Conservation (phyloP, 176 grass and related monocot species). For the Triticum monococcum region DNA sequence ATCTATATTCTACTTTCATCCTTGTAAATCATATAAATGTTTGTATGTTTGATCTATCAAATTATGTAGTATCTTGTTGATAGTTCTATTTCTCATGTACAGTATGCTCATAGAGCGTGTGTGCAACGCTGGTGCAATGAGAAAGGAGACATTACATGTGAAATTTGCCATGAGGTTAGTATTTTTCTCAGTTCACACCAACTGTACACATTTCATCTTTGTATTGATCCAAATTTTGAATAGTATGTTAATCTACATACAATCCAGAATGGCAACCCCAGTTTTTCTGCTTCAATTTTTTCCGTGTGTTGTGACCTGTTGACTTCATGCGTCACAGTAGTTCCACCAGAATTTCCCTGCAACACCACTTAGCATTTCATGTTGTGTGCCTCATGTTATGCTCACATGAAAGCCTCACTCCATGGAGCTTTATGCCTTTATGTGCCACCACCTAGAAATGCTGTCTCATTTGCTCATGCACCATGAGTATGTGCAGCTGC, state of each 20-base stretch:
- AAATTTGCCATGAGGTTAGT: conserved; percentile 95
- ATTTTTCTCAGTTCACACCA: background rate
- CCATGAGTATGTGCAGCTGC: too few species aligned
- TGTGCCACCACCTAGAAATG: too few species aligned
- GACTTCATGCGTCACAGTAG: background rate
- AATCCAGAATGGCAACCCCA: background rate
- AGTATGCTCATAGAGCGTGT: conserved; percentile 98
- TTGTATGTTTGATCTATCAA: background rate
- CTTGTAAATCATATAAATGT: background rate
- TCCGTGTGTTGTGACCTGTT: background rate
- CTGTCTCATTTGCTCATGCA: too few species aligned
- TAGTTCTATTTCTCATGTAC: conserved; percentile 28
- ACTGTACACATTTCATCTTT: background rate
- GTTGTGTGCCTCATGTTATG: background rate
- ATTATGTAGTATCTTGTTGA: conserved; percentile 9
- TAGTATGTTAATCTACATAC: background rate
- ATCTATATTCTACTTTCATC: background rate
- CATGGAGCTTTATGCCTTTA: too few species aligned
- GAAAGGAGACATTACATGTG: conserved; percentile 96
- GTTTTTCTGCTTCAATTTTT: background rate
- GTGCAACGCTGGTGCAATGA: conserved; percentile 97
- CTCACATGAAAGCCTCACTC: background rate
- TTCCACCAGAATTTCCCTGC: background rate
- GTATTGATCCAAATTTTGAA: background rate
- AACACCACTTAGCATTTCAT: background rate